A percentile compares a stretch with the other conserved stretches of the same genome.
phyloP scores from a whole-genome alignment of 164 flowering plant species.

The Tinospora cordifolia region DNA sequence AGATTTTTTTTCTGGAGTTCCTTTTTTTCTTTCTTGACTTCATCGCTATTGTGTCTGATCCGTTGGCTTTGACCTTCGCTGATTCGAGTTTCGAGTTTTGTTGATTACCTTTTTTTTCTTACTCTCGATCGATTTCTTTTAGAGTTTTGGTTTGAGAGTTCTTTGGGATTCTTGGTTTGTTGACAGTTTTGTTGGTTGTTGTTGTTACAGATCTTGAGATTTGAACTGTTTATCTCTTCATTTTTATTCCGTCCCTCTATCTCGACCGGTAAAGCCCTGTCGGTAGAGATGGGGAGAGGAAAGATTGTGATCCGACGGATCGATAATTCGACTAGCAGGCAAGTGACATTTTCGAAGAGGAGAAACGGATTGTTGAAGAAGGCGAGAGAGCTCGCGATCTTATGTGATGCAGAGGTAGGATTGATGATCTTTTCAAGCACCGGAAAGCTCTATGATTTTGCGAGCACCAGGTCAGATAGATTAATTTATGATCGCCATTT shows the following conservation, averaged over 20 bases:
- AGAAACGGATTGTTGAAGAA: conserved; percentile 69
- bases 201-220: not conserved
- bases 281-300: conserved; percentile 65
- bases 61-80: not conserved
- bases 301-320: conserved; percentile 68
- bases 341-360: conserved; percentile 76
- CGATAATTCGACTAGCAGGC: conserved; percentile 68
- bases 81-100: not conserved
- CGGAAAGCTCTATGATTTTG: conserved; percentile 61
- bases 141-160: not conserved
- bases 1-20: not conserved
- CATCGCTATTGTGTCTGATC: not conserved
- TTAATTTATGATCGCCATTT: not conserved
- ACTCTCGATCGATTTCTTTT: not conserved
- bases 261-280: not conserved
- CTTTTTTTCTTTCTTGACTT: not conserved
- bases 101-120: not conserved
- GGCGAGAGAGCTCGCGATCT: conserved; percentile 64
- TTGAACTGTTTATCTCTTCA: not conserved
- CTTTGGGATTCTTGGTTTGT: too few relatives aligned
- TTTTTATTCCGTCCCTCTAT: too few relatives aligned
- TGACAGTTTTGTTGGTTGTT: not conserved
- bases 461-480: conserved; percentile 46
- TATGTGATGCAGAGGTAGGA: conserved; percentile 83
- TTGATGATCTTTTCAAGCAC: conserved; percentile 67